These are phyloP conservation scores for Pseudogymnoascus sp. DNA, from an alignment of 2,329 filamentous ascomycete species.

Conservation along the genomic window DNA sequence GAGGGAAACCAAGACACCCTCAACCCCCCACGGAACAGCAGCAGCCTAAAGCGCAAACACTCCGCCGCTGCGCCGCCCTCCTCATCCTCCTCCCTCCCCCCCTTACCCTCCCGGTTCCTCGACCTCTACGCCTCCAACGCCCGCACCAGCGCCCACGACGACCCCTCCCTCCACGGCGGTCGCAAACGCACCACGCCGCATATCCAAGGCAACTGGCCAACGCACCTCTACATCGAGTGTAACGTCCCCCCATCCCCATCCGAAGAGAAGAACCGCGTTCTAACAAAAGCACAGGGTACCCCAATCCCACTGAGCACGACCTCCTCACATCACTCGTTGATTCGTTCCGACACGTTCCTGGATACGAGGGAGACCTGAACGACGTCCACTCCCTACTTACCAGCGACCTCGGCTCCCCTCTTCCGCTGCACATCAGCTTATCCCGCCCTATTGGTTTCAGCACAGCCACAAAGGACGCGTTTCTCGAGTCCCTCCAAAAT, in stretches of 20 bases:
- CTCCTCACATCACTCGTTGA: conserved; percentile 39
- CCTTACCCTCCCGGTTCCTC: conserved; percentile 73
- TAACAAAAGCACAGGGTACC: conserved; percentile 44
- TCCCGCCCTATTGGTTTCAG: conserved; percentile 71
- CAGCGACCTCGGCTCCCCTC: conserved; percentile 67
- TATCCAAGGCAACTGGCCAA: conserved; percentile 83
- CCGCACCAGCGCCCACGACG: conserved; percentile 69
- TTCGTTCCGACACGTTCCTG: conserved; percentile 23
- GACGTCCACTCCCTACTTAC: conserved; percentile 62
- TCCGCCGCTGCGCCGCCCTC: background rate
- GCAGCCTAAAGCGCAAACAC: conserved; percentile 10
- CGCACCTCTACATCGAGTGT: conserved; percentile 92
- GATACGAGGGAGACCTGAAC: conserved; percentile 28
- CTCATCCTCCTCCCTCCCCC: conserved; percentile 49
- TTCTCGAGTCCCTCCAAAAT: conserved; percentile 48
- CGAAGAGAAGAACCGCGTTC: conserved; percentile 12
- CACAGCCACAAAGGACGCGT: conserved; percentile 63
- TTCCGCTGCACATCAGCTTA: conserved; percentile 84
- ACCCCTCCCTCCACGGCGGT: conserved; percentile 78
- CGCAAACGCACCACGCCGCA: conserved; percentile 77
- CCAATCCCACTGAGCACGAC: conserved; percentile 39
- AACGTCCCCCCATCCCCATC: conserved; percentile 30
- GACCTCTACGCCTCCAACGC: conserved; percentile 82
- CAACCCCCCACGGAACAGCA: background rate
- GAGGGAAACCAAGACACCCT: background rate